These are phyloP conservation scores for Suillus occidentalis DNA, from an alignment of 768 basidiomycete species.

Conservation along the genomic window DNA sequence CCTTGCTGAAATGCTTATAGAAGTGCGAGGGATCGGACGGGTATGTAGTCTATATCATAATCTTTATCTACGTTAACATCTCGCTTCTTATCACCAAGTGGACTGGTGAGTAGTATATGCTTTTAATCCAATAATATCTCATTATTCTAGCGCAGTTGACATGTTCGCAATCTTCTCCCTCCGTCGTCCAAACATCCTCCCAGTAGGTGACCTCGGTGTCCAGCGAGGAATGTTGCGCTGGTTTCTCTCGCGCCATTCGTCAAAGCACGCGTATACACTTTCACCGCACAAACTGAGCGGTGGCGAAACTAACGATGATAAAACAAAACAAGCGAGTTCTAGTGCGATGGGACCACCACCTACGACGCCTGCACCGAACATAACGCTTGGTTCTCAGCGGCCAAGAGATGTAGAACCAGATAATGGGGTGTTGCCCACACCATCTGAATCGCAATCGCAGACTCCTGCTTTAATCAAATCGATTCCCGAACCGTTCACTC, in stretches of 20 bases:
- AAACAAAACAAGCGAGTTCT: not conserved
- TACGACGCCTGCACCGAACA: slow-evolving; percentile 6
- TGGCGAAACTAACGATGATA: slow-evolving; percentile 7
- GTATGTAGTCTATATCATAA: slow-evolving; percentile 37
- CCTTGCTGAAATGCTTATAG: slow-evolving; percentile 69
- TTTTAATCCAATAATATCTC: slow-evolving; percentile 5
- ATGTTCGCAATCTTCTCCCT: slow-evolving; percentile 93
- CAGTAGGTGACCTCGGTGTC: slow-evolving; percentile 80
- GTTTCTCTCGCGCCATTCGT: slow-evolving; percentile 63
- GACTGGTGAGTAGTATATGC: slow-evolving; percentile 49
- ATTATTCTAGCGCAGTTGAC: slow-evolving; percentile 52
- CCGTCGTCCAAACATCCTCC: slow-evolving; percentile 79
- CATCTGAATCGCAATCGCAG: slow-evolving; percentile 14
- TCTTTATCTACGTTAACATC: slow-evolving; percentile 4
- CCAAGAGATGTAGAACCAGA: slow-evolving; percentile 12
- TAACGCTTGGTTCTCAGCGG: not conserved
- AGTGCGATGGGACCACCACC: not conserved
- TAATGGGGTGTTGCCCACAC: slow-evolving; percentile 35
- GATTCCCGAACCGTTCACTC: slow-evolving; percentile 58
- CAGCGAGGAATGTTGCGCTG: slow-evolving; percentile 72
- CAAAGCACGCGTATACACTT: slow-evolving; percentile 45
- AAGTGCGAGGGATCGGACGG: slow-evolving; percentile 77
- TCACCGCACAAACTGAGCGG: slow-evolving; percentile 50
- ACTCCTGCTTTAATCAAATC: not conserved
- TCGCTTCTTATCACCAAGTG: slow-evolving; percentile 39